Evolutionary conservation across 2,329 filamentous ascomycete species (phyloP).

Genomic region (Colletotrichum horii): DNA sequence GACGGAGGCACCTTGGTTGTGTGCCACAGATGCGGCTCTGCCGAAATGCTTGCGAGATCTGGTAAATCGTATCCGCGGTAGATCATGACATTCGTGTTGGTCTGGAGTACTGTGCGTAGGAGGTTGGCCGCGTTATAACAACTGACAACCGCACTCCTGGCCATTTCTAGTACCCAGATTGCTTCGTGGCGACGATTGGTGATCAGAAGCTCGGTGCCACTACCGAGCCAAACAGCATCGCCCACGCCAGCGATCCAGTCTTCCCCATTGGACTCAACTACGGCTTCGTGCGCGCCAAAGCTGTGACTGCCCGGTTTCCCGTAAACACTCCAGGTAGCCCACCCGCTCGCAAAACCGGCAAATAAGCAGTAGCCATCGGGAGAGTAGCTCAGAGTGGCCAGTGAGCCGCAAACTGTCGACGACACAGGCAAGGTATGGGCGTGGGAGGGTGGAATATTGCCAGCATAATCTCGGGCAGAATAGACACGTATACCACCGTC

Average conservation of each 20-base stretch:
- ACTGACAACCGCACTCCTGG: slow-evolving; percentile 88
- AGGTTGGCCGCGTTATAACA: slow-evolving; percentile 93
- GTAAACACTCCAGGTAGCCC: slow-evolving; percentile 97
- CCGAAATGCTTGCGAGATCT: slow-evolving; percentile 88
- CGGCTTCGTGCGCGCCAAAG: slow-evolving; percentile 71
- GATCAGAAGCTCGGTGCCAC: slow-evolving; percentile 85
- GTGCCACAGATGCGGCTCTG: slow-evolving; percentile 94
- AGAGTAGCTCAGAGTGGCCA: slow-evolving; percentile 84
- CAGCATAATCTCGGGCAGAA: slow-evolving; percentile 88
- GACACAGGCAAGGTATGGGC: slow-evolving; percentile 75
- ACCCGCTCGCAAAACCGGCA: slow-evolving; percentile 88
- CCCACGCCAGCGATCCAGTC: slow-evolving; percentile 82
- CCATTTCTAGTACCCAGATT: slow-evolving; percentile 89
- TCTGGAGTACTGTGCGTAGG: slow-evolving; percentile 86
- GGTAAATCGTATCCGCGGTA: slow-evolving; percentile 93
- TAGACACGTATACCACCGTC: slow-evolving; percentile 89
- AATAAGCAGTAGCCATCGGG: slow-evolving; percentile 97
- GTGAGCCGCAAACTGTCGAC: slow-evolving; percentile 66
- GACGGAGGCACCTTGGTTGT: slow-evolving; percentile 82
- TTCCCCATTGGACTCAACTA: slow-evolving; percentile 74
- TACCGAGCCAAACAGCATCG: slow-evolving; percentile 84
- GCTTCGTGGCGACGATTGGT: slow-evolving; percentile 74
- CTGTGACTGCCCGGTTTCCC: slow-evolving; percentile 87
- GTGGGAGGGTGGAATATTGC: slow-evolving; percentile 90
- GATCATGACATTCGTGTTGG: slow-evolving; percentile 85